These are phyloP conservation scores for Cadophora sp. DNA, from an alignment of 2,329 filamentous ascomycete genomes.

Conservation along the genomic window DNA sequence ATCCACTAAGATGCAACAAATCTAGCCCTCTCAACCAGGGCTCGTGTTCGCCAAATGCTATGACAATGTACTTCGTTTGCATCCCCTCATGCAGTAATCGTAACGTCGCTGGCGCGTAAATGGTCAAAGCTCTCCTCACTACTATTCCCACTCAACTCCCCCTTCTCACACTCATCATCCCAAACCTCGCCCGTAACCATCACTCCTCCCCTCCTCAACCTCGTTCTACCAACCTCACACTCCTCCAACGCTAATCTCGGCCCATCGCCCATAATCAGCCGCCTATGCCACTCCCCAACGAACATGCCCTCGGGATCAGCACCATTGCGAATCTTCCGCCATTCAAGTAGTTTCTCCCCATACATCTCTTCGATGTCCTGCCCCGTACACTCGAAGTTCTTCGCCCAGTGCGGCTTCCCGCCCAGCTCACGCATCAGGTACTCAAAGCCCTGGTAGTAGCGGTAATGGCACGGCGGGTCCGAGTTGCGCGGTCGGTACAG, in stretches of 20 bases:
- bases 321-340: constrained; percentile 70
- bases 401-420: constrained; percentile 88
- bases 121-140: constrained; percentile 42
- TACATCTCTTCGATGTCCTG: constrained; percentile 72
- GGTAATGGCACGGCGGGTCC: constrained; percentile 76
- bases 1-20: not conserved
- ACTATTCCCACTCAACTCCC: constrained; percentile 27
- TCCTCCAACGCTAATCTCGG: constrained; percentile 40
- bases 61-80: not conserved
- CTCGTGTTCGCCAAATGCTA: not conserved
- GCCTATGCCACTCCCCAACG: constrained; percentile 86
- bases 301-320: constrained; percentile 87
- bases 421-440: constrained; percentile 88
- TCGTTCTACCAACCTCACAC: constrained; percentile 36
- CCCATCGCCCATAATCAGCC: constrained; percentile 60
- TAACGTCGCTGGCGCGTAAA: constrained; percentile 36
- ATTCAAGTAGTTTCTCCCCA: constrained; percentile 69
- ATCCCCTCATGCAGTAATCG: constrained; percentile 19
- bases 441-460: constrained; percentile 91
- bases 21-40: not conserved
- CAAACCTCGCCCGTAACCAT: constrained; percentile 32
- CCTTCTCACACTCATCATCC: constrained; percentile 19
- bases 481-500: constrained; percentile 82
- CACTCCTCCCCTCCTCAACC: constrained; percentile 38
- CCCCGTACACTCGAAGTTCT: constrained; percentile 76